These are phyloP conservation scores for Oryza punctata DNA, from an alignment of 176 grass and related monocot species.

Conservation along the genomic window DNA sequence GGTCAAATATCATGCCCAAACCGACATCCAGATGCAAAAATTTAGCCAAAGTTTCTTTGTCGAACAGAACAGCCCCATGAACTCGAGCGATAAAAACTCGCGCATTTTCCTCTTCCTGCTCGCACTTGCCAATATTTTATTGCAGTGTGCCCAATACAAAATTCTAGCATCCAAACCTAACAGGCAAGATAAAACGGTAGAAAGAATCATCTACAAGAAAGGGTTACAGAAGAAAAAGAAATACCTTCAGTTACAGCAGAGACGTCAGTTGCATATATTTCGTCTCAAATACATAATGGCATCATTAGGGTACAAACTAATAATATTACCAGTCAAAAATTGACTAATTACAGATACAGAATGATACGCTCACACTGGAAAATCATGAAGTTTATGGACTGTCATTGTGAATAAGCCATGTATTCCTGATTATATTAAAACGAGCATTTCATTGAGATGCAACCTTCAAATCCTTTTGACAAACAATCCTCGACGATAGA, in stretches of 20 bases:
- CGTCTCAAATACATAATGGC: neutral
- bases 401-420: slow-evolving; percentile 30
- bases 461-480: slow-evolving; percentile 78
- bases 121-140: neutral
- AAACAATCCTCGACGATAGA: slow-evolving; percentile 67
- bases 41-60: neutral
- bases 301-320: slow-evolving; percentile 22
- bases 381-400: slow-evolving; percentile 19
- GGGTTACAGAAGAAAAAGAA: neutral
- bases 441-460: slow-evolving; percentile 66
- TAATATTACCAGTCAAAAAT: slow-evolving; percentile 26
- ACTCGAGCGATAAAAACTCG: neutral
- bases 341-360: slow-evolving; percentile 43
- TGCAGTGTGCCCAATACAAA: neutral
- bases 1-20: neutral
- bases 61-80: neutral
- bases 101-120: neutral
- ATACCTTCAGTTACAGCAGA: neutral
- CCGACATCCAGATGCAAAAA: neutral
- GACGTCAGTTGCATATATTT: neutral
- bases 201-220: neutral
- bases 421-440: slow-evolving; percentile 51
- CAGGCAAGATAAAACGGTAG: neutral
- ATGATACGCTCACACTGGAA: neutral
- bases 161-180: neutral